Conservation (phyloP, 371 early-diverging fungal species). For the Rhizopus delemar region DNA sequence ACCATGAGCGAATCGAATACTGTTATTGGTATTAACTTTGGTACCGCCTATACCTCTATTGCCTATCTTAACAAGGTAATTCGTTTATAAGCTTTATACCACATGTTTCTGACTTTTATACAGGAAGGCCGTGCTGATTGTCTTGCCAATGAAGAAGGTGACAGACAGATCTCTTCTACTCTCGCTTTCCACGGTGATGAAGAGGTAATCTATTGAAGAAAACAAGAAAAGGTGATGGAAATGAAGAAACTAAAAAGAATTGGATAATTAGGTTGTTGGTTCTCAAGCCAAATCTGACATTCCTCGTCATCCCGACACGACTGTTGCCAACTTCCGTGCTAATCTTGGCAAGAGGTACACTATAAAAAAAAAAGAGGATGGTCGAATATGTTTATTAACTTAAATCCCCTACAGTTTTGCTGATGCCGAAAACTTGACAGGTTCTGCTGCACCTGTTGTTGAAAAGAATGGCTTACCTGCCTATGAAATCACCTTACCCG, state of each 20-base stretch:
- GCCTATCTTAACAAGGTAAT: conserved; percentile 80
- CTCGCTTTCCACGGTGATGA: conserved; percentile 92
- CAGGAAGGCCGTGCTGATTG: conserved; percentile 85
- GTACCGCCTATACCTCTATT: conserved; percentile 87
- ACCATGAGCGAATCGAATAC: conserved; percentile 43
- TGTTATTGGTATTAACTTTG: conserved; percentile 87
- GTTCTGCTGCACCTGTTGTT: conserved; percentile 64
- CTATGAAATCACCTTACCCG: conserved; percentile 75
- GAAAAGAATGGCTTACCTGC: conserved; percentile 70
- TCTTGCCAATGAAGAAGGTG: conserved; percentile 98
- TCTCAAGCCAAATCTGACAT: conserved; percentile 91
- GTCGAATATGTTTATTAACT: neutral
- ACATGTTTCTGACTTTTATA: conserved; percentile 52
- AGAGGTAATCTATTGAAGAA: conserved; percentile 51
- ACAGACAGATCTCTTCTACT: conserved; percentile 90
- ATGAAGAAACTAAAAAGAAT: too few relatives aligned
- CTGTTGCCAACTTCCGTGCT: conserved; percentile 84
- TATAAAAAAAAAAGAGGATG: neutral
- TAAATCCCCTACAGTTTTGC: conserved; percentile 28
- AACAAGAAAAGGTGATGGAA: too few relatives aligned
- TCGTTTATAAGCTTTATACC: conserved; percentile 46
- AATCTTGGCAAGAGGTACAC: conserved; percentile 74
- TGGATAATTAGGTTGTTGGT: conserved; percentile 73
- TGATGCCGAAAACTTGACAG: conserved; percentile 51
- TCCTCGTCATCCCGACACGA: conserved; percentile 86